phyloP scores from a whole-genome alignment of 495 filamentous ascomycete genomes.

The Bombardia bombarda region DNA sequence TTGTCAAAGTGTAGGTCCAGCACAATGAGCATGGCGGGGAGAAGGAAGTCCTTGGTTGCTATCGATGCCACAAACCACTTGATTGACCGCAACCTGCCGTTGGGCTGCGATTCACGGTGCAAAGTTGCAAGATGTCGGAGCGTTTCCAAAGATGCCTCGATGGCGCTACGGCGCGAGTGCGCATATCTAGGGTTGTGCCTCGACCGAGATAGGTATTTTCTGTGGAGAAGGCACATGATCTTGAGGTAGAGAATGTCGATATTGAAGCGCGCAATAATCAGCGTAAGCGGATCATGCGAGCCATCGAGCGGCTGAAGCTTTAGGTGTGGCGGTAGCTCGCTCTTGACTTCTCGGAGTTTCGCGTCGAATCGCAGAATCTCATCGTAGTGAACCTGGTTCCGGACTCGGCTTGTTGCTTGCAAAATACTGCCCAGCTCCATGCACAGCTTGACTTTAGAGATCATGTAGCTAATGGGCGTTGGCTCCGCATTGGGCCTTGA shows the following conservation, averaged over 20 bases:
- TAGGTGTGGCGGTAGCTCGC: slow-evolving; percentile 60
- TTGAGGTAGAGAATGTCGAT: slow-evolving; percentile 80
- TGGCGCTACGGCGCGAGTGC: slow-evolving; percentile 72
- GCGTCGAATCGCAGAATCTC: slow-evolving; percentile 71
- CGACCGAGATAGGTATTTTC: slow-evolving; percentile 67
- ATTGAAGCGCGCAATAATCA: slow-evolving; percentile 76
- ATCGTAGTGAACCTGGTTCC: slow-evolving; percentile 60
- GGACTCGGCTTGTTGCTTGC: slow-evolving; percentile 40
- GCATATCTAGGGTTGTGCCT: slow-evolving; percentile 66
- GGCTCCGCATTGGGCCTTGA: slow-evolving; percentile 67
- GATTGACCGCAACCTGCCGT: slow-evolving; percentile 61
- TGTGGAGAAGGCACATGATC: slow-evolving; percentile 72
- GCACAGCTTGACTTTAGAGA: slow-evolving; percentile 63
- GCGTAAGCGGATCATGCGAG: slow-evolving; percentile 61
- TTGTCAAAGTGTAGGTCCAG: slow-evolving; percentile 61
- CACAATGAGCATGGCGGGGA: slow-evolving; percentile 83
- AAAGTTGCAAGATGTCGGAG: slow-evolving; percentile 71
- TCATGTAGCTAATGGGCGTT: slow-evolving; percentile 85
- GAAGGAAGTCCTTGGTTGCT: slow-evolving; percentile 76
- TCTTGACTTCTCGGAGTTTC: slow-evolving; percentile 59
- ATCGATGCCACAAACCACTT: slow-evolving; percentile 68
- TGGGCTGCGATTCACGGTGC: slow-evolving; percentile 63
- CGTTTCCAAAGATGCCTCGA: slow-evolving; percentile 70
- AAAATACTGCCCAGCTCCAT: slow-evolving; percentile 47
- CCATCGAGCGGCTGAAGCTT: slow-evolving; percentile 62